phyloP scores from a whole-genome alignment of 352 stramenopile species.

The Phytopythium chamaehyphon region DNA sequence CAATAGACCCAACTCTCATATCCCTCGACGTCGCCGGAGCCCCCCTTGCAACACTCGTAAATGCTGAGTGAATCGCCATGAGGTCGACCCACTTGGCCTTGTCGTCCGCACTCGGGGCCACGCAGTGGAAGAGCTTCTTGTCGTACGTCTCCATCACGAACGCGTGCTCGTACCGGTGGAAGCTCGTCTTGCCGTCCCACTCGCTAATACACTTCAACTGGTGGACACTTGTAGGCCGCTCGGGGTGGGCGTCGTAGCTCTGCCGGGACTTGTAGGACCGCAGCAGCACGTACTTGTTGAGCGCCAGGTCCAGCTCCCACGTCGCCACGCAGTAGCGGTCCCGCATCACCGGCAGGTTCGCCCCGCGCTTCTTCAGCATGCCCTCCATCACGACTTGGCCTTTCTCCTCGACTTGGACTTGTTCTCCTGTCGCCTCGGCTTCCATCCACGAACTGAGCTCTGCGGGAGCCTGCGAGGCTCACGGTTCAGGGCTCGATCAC shows the following conservation, averaged over 20 bases:
- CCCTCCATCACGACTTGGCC: constrained; percentile 45
- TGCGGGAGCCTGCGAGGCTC: no score
- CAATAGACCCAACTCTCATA: constrained; percentile 19
- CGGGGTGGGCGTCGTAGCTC: constrained; percentile 36
- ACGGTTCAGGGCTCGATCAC: no score
- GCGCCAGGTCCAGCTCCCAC: constrained; percentile 45
- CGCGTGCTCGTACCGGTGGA: constrained; percentile 66
- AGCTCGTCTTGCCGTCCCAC: constrained; percentile 75
- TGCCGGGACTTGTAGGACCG: constrained; percentile 64
- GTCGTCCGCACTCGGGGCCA: constrained; percentile 39
- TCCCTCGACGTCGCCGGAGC: constrained; percentile 8
- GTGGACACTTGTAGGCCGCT: constrained; percentile 50
- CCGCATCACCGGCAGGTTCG: constrained; percentile 74
- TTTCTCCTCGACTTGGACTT: background rate
- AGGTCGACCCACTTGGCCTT: constrained; percentile 68
- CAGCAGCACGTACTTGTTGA: constrained; percentile 57
- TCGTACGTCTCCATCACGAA: constrained; percentile 74
- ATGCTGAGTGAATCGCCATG: constrained; percentile 33
- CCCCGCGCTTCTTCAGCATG: constrained; percentile 63
- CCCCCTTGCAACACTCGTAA: constrained; percentile 12
- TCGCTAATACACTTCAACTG: constrained; percentile 68
- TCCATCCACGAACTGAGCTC: constrained; percentile 1
- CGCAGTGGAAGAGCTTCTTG: constrained; percentile 72
- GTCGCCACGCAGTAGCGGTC: constrained; percentile 81
- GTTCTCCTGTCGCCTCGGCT: background rate